These are phyloP conservation scores for Pseudohyphozyma bogoriensis DNA, from an alignment of 768 basidiomycete species.

Conservation along the genomic window DNA sequence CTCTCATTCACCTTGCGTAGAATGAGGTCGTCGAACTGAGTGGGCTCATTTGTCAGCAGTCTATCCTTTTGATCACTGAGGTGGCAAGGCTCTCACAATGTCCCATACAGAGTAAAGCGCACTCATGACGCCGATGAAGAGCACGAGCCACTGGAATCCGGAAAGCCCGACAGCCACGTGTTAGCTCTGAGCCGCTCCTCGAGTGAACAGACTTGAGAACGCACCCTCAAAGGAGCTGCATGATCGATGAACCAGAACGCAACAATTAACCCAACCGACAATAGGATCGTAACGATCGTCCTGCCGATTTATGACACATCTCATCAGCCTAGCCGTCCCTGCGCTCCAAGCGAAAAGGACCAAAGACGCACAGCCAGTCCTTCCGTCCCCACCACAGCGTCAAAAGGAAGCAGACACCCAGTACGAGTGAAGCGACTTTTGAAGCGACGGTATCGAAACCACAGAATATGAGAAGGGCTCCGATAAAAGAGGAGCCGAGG, in stretches of 20 bases:
- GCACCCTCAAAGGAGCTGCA: constrained; percentile 60
- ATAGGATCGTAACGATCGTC: constrained; percentile 65
- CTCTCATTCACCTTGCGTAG: constrained; percentile 55
- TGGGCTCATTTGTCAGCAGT: not conserved
- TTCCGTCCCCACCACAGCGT: constrained; percentile 58
- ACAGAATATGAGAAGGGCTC: constrained; percentile 73
- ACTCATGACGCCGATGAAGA: constrained; percentile 27
- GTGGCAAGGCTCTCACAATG: constrained; percentile 56
- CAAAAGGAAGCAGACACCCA: constrained; percentile 75
- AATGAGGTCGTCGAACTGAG: constrained; percentile 43
- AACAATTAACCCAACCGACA: constrained; percentile 68
- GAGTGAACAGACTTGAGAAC: constrained; percentile 41
- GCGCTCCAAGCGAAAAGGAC: constrained; percentile 48
- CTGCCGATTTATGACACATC: constrained; percentile 39
- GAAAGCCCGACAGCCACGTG: too few relatives aligned
- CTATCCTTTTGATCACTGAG: not conserved
- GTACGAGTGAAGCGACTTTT: constrained; percentile 67
- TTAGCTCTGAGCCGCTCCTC: not conserved
- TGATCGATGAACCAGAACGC: constrained; percentile 65
- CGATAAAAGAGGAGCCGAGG: constrained; percentile 63
- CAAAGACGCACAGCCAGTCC: constrained; percentile 47
- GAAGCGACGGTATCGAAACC: constrained; percentile 74
- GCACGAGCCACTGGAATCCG: too few relatives aligned
- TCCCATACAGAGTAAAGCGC: constrained; percentile 53
- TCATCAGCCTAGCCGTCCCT: not conserved